Percentiles rank a stretch among this genome's conserved stretches.
Evolutionary conservation across 306 rosid genomes (phyloP).

Genomic region (cucumber (Cucumis sativus)): DNA sequence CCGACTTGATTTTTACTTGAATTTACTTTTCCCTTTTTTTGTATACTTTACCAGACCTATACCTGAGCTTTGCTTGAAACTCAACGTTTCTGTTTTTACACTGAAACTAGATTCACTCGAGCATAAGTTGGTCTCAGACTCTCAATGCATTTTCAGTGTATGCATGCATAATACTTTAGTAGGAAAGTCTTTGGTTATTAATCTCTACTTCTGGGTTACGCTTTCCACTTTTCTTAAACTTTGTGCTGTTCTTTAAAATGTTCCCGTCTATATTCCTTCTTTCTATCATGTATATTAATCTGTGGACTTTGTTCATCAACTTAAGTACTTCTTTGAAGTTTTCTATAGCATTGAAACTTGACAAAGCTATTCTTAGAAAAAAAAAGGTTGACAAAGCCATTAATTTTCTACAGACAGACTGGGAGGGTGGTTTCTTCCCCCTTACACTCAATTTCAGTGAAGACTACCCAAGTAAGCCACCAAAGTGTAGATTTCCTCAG

Average conservation of each 20-base stretch:
- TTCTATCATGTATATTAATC: too few species aligned
- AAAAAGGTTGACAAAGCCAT: not conserved
- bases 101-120: not conserved
- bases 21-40: not conserved
- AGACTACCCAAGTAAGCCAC: conserved; percentile 98
- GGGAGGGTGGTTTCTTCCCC: conserved; percentile 96
- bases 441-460: conserved; percentile 91
- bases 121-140: not conserved
- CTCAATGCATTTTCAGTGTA: not conserved
- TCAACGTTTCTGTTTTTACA: not conserved
- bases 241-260: not conserved
- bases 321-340: not conserved
- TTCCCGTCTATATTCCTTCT: not conserved
- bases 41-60: not conserved
- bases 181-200: not conserved
- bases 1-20: not conserved
- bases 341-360: not conserved
- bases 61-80: not conserved
- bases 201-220: not conserved
- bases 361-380: not conserved
- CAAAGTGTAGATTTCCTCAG: conserved; percentile 86
- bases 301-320: not conserved
- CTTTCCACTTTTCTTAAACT: not conserved
- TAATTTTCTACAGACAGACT: conserved; percentile 70
- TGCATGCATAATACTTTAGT: not conserved